These are phyloP conservation scores for Beauveria scarabaeidicola DNA, from an alignment of 2,329 filamentous ascomycete genomes.

Conservation along the genomic window DNA sequence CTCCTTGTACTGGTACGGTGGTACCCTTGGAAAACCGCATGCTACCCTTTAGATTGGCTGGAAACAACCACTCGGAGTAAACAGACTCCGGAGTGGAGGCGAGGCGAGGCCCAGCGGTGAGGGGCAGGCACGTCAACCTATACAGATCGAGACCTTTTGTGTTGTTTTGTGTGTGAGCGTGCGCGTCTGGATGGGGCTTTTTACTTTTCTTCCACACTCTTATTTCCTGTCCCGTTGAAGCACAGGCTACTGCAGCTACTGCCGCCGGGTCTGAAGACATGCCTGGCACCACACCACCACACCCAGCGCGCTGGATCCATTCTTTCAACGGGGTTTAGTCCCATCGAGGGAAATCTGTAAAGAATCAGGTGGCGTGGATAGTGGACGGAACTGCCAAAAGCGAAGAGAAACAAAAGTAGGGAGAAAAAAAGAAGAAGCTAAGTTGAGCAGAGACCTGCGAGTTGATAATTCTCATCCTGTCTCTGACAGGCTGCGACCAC, in stretches of 20 bases:
- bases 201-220: neutral
- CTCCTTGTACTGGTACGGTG: too few species aligned
- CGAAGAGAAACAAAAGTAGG: neutral
- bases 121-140: conserved; percentile 5
- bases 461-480: neutral
- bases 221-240: neutral
- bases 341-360: conserved; percentile 3
- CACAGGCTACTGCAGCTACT: conserved; percentile 1
- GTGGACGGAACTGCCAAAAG: neutral
- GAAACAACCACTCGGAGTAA: neutral
- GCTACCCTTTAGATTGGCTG: neutral
- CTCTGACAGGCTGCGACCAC: neutral
- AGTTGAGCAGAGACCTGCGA: neutral
- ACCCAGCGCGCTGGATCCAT: conserved; percentile 6
- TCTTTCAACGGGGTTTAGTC: conserved; percentile 9
- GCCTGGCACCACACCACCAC: conserved; percentile 1
- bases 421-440: neutral
- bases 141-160: neutral
- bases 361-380: conserved; percentile 2
- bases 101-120: neutral
- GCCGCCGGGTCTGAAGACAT: neutral
- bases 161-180: neutral
- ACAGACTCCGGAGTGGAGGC: neutral
- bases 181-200: neutral
- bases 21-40: neutral